These are phyloP conservation scores for Tremella yokohamensis DNA, from an alignment of 768 basidiomycete species.

Conservation along the genomic window DNA sequence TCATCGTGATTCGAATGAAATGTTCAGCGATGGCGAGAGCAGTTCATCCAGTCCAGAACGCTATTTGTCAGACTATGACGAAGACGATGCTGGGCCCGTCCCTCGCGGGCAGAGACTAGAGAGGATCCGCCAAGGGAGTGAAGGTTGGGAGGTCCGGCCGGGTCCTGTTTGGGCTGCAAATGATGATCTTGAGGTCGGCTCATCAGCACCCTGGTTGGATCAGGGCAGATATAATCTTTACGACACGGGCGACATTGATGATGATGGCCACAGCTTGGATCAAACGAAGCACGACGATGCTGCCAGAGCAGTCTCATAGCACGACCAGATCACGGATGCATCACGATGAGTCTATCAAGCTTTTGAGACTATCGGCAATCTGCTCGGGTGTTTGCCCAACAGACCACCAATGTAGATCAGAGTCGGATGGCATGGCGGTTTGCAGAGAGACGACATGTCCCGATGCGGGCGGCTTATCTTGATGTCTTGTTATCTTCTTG, in stretches of 20 bases:
- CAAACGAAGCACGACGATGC: no score
- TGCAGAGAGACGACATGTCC: no score
- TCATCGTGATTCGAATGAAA: slow-evolving; percentile 4
- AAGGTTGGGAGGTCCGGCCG: slow-evolving; percentile 45
- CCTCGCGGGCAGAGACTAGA: slow-evolving; percentile 2
- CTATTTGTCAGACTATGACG: slow-evolving; percentile 49
- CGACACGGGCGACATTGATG: slow-evolving; percentile 7
- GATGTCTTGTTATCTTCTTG: no score
- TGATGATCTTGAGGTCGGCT: slow-evolving; percentile 3
- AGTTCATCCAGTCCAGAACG: slow-evolving; percentile 39
- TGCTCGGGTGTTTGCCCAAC: no score
- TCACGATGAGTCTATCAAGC: no score
- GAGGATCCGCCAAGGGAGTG: slow-evolving; percentile 45
- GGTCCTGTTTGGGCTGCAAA: slow-evolving; percentile 10
- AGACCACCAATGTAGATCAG: no score
- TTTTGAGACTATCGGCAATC: no score
- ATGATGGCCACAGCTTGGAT: no score
- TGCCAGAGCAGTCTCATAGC: no score
- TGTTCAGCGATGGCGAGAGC: slow-evolving; percentile 16
- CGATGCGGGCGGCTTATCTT: no score
- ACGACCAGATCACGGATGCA: no score
- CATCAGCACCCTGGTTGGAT: slow-evolving; percentile 22
- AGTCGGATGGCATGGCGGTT: no score
- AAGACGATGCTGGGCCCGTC: slow-evolving; percentile 15
- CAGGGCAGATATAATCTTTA: slow-evolving; percentile 32